These are phyloP conservation scores for Babesia gibsoni DNA, from an alignment of 169 alveolate species.

Conservation along the genomic window DNA sequence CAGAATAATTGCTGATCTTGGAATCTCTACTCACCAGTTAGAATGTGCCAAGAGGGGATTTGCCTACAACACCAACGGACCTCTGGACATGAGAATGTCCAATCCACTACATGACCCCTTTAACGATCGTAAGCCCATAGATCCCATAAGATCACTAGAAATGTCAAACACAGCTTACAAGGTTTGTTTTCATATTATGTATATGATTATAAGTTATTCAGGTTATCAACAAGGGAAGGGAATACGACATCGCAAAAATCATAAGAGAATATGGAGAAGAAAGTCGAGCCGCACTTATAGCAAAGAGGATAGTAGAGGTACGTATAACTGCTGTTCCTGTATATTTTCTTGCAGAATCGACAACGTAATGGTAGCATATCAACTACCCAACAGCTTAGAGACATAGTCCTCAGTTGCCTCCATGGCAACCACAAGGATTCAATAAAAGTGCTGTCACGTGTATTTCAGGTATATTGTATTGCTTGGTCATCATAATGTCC, in stretches of 20 bases:
- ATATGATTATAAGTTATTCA: not conserved
- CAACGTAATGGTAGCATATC: constrained; percentile 22
- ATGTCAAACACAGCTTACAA: constrained; percentile 42
- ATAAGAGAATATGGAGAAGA: constrained; percentile 57
- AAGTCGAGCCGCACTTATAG: constrained; percentile 49
- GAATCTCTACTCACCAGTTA: constrained; percentile 73
- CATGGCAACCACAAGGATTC: constrained; percentile 58
- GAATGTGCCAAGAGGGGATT: constrained; percentile 68
- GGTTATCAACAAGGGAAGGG: constrained; percentile 42
- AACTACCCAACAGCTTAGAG: constrained; percentile 65
- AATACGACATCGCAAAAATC: constrained; percentile 20
- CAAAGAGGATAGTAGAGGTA: constrained; percentile 48
- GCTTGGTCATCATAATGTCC: not conserved
- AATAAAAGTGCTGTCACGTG: constrained; percentile 69
- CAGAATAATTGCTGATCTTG: constrained; percentile 72
- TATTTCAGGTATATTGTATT: constrained; percentile 43
- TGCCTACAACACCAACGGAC: constrained; percentile 68
- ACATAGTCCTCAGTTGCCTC: constrained; percentile 55
- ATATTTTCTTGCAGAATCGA: constrained; percentile 9
- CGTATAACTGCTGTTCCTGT: not conserved
- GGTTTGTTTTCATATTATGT: not conserved
- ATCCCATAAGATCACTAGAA: not conserved
- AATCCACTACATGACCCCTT: constrained; percentile 67
- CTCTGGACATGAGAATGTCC: constrained; percentile 76
- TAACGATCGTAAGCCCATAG: not conserved